These are phyloP conservation scores for Phytophthora brassicae DNA, from an alignment of 352 stramenopile genomes.

Conservation along the genomic window DNA sequence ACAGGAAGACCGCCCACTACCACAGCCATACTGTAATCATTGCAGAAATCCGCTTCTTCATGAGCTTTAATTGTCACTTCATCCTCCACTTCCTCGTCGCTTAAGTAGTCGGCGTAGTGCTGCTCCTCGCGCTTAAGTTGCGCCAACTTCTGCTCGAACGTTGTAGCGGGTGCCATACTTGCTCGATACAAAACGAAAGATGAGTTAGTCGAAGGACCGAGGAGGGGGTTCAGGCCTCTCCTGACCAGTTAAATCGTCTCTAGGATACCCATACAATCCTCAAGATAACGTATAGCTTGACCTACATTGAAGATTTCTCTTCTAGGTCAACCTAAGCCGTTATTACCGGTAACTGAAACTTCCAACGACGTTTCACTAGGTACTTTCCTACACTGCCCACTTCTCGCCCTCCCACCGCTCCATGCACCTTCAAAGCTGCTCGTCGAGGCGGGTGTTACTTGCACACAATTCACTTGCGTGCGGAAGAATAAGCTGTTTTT, in stretches of 20 bases:
- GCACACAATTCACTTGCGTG: slow-evolving; percentile 14
- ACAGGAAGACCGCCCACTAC: slow-evolving; percentile 80
- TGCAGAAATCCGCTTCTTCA: slow-evolving; percentile 74
- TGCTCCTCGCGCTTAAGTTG: slow-evolving; percentile 68
- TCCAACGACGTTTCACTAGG: slow-evolving; percentile 16
- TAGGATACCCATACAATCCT: neutral
- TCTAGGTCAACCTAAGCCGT: slow-evolving; percentile 5
- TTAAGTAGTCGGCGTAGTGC: slow-evolving; percentile 81
- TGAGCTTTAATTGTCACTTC: slow-evolving; percentile 61
- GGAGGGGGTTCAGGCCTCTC: neutral
- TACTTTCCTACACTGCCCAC: no score
- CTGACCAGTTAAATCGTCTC: slow-evolving; percentile 7
- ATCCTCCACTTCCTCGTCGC: slow-evolving; percentile 77
- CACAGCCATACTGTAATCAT: slow-evolving; percentile 81
- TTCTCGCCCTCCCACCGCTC: slow-evolving; percentile 16
- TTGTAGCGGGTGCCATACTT: slow-evolving; percentile 49
- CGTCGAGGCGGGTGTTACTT: slow-evolving; percentile 14
- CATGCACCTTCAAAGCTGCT: slow-evolving; percentile 14
- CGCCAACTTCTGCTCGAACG: slow-evolving; percentile 83
- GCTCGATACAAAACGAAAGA: slow-evolving; percentile 14
- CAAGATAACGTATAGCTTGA: neutral
- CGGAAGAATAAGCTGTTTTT: slow-evolving; percentile 24
- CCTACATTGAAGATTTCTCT: neutral
- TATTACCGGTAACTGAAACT: no score
- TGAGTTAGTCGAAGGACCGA: neutral